Percentiles rank a stretch among this genome's conserved stretches.
Conservation (phyloP, 2,329 filamentous ascomycete genomes). For the Hymenoscyphus repandus region DNA sequence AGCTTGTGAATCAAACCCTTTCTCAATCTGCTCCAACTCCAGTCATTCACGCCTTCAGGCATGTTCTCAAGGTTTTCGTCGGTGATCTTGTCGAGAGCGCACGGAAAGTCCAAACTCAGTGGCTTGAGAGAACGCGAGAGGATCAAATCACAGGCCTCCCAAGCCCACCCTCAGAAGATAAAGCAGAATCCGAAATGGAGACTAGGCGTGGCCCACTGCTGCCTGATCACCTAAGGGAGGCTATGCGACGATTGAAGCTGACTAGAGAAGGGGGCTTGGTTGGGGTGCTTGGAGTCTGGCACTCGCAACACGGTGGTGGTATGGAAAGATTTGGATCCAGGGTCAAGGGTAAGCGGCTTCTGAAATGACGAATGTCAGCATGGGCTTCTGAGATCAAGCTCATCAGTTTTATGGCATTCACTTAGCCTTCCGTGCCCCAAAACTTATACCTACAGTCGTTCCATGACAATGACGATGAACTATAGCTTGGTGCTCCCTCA, state of each 20-base stretch:
- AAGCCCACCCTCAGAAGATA: constrained; percentile 34
- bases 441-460: too few species aligned
- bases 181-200: constrained; percentile 29
- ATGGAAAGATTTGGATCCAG: constrained; percentile 48
- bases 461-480: too few species aligned
- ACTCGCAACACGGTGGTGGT: constrained; percentile 54
- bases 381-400: neutral
- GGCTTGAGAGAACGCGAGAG: constrained; percentile 54
- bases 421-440: neutral
- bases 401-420: neutral
- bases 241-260: constrained; percentile 61
- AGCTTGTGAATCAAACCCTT: constrained; percentile 75
- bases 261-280: constrained; percentile 55
- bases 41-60: constrained; percentile 70
- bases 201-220: constrained; percentile 53
- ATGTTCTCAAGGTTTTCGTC: constrained; percentile 71
- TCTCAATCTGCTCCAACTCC: constrained; percentile 71
- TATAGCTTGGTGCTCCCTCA: too few species aligned
- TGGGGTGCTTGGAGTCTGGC: constrained; percentile 55
- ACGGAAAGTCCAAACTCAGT: constrained; percentile 65
- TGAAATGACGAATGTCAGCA: constrained; percentile 19
- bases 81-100: constrained; percentile 71
- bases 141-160: constrained; percentile 48
- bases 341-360: constrained; percentile 27
- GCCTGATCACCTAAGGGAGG: constrained; percentile 71